These are phyloP conservation scores for Fistulinella prunicolor DNA, from an alignment of 768 basidiomycete genomes.

Conservation along the genomic window DNA sequence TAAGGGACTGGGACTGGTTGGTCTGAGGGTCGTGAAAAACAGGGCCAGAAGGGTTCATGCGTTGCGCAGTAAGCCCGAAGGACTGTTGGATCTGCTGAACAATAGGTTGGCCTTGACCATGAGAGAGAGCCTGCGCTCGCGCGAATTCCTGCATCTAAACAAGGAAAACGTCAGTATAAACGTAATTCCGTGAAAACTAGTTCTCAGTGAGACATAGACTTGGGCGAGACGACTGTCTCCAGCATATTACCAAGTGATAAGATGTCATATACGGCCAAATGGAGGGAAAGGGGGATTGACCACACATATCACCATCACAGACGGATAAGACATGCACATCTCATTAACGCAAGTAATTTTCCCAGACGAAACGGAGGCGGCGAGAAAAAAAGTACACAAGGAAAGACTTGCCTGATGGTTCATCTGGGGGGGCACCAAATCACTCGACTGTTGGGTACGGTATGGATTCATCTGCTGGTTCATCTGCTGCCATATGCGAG, in stretches of 20 bases:
- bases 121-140: conserved; percentile 41
- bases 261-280: conserved; percentile 10
- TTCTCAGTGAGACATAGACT: conserved; percentile 6
- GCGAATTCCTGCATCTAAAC: conserved; percentile 45
- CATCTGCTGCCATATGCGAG: conserved; percentile 58
- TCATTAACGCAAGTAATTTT: conserved; percentile 13
- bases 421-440: conserved; percentile 39
- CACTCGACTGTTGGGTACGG: conserved; percentile 40
- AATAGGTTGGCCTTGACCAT: conserved; percentile 37
- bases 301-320: conserved; percentile 9
- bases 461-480: conserved; percentile 45
- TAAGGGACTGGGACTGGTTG: conserved; percentile 28
- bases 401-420: conserved; percentile 46
- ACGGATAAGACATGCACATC: conserved; percentile 12
- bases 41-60: conserved; percentile 36
- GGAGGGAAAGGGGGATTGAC: conserved; percentile 20
- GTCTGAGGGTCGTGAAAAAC: conserved; percentile 38
- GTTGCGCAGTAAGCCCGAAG: conserved; percentile 36
- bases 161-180: conserved; percentile 23
- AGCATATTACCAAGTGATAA: conserved; percentile 9
- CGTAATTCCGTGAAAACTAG: conserved; percentile 13
- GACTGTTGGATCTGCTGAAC: conserved; percentile 45
- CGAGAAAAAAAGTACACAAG: conserved; percentile 15
- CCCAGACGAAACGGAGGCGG: conserved; percentile 12
- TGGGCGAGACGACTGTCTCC: conserved; percentile 1